Conservation (phyloP, 768 basidiomycete genomes). For the Coprinopsis cinerea region DNA sequence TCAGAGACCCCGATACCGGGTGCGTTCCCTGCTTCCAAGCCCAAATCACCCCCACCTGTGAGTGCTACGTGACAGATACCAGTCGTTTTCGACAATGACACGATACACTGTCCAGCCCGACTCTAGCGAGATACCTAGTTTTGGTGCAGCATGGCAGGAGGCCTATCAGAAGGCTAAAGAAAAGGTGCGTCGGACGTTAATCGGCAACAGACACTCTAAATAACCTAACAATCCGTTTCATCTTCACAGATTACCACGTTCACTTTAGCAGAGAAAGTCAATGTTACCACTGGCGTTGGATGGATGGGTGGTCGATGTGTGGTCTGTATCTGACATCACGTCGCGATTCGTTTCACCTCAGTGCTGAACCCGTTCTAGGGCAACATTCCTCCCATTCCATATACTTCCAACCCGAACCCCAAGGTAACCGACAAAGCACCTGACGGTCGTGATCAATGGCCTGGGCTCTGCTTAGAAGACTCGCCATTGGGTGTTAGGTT, state of each 20-base stretch:
- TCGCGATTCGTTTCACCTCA: too few relatives aligned
- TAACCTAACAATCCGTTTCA: too few relatives aligned
- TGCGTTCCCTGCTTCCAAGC: constrained; percentile 49
- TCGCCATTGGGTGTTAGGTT: constrained; percentile 75
- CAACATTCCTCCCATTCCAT: constrained; percentile 50
- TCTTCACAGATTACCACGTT: constrained; percentile 38
- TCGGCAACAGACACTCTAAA: neutral
- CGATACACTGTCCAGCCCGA: constrained; percentile 22
- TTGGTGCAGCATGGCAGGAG: constrained; percentile 49
- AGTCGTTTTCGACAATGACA: neutral
- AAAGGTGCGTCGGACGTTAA: constrained; percentile 31
- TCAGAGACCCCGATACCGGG: constrained; percentile 37
- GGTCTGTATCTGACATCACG: constrained; percentile 30
- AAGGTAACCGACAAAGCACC: neutral
- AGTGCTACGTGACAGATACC: constrained; percentile 14
- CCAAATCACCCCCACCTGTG: constrained; percentile 51
- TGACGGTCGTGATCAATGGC: constrained; percentile 40
- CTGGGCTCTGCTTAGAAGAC: constrained; percentile 72
- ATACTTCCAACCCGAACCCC: constrained; percentile 9
- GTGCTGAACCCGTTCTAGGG: too few relatives aligned
- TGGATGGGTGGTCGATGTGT: constrained; percentile 64
- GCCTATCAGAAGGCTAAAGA: constrained; percentile 55
- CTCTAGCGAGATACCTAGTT: constrained; percentile 38
- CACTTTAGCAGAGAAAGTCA: constrained; percentile 60
- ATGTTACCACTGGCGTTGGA: constrained; percentile 59